Conservation (phyloP, 768 basidiomycete genomes). For the Boletus subcaerulescens region DNA sequence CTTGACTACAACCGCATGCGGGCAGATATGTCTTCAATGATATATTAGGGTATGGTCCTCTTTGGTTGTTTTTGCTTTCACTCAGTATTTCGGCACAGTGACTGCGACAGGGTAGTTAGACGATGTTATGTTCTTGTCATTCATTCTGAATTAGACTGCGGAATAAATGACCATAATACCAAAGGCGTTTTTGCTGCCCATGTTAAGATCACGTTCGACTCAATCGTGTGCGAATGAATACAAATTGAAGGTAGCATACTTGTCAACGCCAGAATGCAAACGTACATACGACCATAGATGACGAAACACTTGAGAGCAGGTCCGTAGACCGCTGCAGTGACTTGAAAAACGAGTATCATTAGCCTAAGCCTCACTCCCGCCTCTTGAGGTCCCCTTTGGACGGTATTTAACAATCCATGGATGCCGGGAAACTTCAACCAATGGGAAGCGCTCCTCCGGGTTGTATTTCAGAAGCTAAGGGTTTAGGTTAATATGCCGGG, state of each 20-base stretch:
- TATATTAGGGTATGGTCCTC: conserved; percentile 45
- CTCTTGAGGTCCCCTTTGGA: conserved; percentile 42
- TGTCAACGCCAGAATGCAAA: neutral
- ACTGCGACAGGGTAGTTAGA: conserved; percentile 18
- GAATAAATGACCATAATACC: conserved; percentile 20
- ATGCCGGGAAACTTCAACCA: conserved; percentile 72
- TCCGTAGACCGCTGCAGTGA: neutral
- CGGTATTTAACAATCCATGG: conserved; percentile 83
- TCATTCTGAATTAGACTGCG: conserved; percentile 18
- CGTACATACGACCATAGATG: conserved; percentile 14
- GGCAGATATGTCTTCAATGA: conserved; percentile 76
- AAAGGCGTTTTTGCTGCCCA: neutral
- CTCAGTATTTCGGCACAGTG: neutral
- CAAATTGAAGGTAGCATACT: neutral
- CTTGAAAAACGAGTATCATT: neutral
- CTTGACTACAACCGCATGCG: conserved; percentile 93
- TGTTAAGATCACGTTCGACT: too few species aligned
- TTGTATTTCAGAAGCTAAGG: conserved; percentile 79
- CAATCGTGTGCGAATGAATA: neutral
- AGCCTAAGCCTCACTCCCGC: conserved; percentile 22
- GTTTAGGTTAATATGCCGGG: conserved; percentile 10
- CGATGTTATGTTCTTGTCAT: conserved; percentile 13
- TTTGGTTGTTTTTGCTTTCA: neutral
- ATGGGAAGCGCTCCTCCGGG: conserved; percentile 70
- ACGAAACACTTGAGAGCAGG: neutral